Evolutionary conservation across 352 stramenopile species (phyloP).

Genomic region (Globisporangium cylindrosporum): DNA sequence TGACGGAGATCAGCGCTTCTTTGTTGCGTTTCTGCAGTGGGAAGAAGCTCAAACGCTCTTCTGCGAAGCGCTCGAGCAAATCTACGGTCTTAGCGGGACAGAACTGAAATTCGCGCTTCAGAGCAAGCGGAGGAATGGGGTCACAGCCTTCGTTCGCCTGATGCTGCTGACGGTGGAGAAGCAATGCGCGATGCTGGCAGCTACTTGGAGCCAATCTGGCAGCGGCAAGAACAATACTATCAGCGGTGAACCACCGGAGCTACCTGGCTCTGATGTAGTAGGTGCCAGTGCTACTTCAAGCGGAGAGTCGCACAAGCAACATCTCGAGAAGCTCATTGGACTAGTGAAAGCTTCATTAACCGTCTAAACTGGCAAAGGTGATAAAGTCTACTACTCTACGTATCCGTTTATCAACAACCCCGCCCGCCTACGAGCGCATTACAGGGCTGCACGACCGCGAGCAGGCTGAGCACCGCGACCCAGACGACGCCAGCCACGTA

Average conservation of each 20-base stretch:
- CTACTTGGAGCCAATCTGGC: constrained; percentile 11
- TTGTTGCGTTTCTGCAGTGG: constrained; percentile 24
- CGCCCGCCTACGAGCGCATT: constrained; percentile 59
- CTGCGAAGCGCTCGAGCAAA: constrained; percentile 16
- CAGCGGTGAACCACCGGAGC: neutral
- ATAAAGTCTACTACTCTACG: neutral
- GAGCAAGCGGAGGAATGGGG: constrained; percentile 15
- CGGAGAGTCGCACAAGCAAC: constrained; percentile 33
- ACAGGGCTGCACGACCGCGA: constrained; percentile 65
- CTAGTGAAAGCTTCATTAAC: constrained; percentile 40
- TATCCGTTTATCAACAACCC: constrained; percentile 31
- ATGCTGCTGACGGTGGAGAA: constrained; percentile 14
- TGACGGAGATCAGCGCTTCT: neutral
- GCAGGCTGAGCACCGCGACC: constrained; percentile 56
- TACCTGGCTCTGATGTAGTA: neutral
- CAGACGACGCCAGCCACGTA: constrained; percentile 66
- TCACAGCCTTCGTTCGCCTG: constrained; percentile 24
- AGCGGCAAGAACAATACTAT: constrained; percentile 8
- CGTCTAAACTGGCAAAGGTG: neutral
- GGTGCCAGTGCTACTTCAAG: neutral
- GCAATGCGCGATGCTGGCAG: constrained; percentile 7
- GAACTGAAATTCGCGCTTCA: constrained; percentile 1
- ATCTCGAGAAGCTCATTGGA: constrained; percentile 53
- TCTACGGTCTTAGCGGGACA: constrained; percentile 18
- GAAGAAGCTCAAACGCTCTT: constrained; percentile 15